Conservation (phyloP, 345 rosid genomes). For the Luvunga scandens region DNA sequence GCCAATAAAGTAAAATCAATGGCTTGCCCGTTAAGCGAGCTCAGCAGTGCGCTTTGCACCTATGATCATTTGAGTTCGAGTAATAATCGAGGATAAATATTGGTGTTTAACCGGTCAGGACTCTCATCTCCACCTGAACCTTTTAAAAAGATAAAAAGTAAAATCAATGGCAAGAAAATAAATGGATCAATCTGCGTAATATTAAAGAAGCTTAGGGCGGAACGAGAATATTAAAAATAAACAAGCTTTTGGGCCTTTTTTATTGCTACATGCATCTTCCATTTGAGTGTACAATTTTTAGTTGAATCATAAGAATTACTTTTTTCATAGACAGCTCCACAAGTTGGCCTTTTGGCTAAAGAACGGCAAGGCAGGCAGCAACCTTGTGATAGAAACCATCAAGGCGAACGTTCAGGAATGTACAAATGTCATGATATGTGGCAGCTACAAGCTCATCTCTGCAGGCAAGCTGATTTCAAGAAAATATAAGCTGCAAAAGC, state of each 20-base stretch:
- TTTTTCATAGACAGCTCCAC: not conserved
- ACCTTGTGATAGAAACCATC: not conserved
- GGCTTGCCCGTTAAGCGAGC: too few relatives aligned
- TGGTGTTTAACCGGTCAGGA: too few relatives aligned
- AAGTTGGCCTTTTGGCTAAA: not conserved
- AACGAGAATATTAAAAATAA: not conserved
- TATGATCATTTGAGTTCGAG: too few relatives aligned
- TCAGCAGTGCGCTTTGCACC: too few relatives aligned
- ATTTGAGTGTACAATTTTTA: not conserved
- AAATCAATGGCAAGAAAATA: not conserved
- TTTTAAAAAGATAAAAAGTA: not conserved
- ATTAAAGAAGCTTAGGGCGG: not conserved
- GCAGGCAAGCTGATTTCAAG: constrained; percentile 79
- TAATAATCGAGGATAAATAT: too few relatives aligned
- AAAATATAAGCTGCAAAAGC: constrained; percentile 67
- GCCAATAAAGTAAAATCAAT: not conserved
- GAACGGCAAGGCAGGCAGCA: not conserved
- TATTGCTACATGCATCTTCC: not conserved
- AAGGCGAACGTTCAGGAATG: not conserved
- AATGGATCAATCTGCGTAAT: not conserved
- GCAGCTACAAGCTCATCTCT: constrained; percentile 58
- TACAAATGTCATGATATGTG: not conserved
- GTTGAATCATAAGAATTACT: constrained; percentile 2
- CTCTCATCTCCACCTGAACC: too few relatives aligned
- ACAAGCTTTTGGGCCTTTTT: not conserved